phyloP scores from a whole-genome alignment of 257 asterid genomes.

The Striga asiatica region DNA sequence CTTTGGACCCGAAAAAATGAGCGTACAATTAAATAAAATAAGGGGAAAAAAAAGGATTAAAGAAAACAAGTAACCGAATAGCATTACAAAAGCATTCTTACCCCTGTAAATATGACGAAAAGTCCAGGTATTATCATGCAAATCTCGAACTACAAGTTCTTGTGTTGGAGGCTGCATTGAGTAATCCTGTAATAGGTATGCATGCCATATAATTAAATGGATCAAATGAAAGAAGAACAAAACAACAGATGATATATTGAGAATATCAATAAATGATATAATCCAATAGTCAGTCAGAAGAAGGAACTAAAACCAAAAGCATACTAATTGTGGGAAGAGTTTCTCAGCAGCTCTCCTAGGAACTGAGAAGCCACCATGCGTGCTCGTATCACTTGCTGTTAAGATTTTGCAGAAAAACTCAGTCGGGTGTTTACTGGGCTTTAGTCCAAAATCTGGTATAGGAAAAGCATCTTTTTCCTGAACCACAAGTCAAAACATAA shows the following conservation, averaged over 20 bases:
- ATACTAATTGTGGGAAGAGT: conserved; percentile 68
- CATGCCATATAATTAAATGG: not conserved
- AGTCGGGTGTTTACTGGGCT: conserved; percentile 60
- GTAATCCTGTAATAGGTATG: conserved; percentile 38
- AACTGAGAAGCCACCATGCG: conserved; percentile 88
- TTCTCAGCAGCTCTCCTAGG: conserved; percentile 86
- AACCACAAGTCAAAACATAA: not conserved
- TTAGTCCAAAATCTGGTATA: conserved; percentile 62
- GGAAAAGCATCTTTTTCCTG: conserved; percentile 78
- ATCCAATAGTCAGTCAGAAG: not conserved
- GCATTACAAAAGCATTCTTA: conserved; percentile 13
- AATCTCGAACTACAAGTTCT: conserved; percentile 75
- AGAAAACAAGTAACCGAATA: not conserved
- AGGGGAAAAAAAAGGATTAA: no score
- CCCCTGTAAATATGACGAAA: conserved; percentile 87
- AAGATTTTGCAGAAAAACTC: conserved; percentile 80
- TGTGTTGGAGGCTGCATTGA: conserved; percentile 84
- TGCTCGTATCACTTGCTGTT: conserved; percentile 85
- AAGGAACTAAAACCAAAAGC: not conserved
- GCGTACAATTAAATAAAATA: no score
- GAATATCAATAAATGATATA: not conserved
- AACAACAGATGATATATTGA: not conserved
- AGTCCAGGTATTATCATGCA: conserved; percentile 78
- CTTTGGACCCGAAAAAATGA: not conserved
- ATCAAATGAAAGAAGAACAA: not conserved